Evolutionary conservation across 2,329 filamentous ascomycete species (phyloP).

Genomic region (Cercospora nicotianae): DNA sequence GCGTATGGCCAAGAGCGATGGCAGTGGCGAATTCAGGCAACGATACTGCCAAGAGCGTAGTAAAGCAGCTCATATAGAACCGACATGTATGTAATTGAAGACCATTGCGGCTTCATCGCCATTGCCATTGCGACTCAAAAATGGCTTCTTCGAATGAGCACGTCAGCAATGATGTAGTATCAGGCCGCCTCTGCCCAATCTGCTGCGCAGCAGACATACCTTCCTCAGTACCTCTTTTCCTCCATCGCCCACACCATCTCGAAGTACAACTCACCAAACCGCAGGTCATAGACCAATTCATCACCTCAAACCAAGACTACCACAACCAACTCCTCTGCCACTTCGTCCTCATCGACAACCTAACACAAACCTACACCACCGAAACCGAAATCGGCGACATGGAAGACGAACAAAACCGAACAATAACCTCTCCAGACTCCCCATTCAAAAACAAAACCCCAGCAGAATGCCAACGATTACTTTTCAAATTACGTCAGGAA

Average conservation of each 20-base stretch:
- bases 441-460: background rate
- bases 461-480: background rate
- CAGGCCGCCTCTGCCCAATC: slow-evolving; percentile 1
- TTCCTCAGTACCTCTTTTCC: background rate
- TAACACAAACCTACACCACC: background rate
- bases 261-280: background rate
- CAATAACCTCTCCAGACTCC: background rate
- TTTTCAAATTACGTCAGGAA: background rate
- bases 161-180: background rate
- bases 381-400: slow-evolving; percentile 4
- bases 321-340: background rate
- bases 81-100: background rate
- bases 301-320: background rate
- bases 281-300: background rate
- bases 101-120: background rate
- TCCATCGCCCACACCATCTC: background rate
- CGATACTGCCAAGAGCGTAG: background rate
- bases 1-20: background rate
- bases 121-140: background rate
- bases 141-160: background rate
- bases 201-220: slow-evolving; percentile 8
- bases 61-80: background rate
- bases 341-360: slow-evolving; percentile 1
- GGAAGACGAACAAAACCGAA: slow-evolving; percentile 1
- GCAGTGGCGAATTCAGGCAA: background rate